phyloP scores from a whole-genome alignment of 345 rosid genomes.

The Gossypium arboreum region DNA sequence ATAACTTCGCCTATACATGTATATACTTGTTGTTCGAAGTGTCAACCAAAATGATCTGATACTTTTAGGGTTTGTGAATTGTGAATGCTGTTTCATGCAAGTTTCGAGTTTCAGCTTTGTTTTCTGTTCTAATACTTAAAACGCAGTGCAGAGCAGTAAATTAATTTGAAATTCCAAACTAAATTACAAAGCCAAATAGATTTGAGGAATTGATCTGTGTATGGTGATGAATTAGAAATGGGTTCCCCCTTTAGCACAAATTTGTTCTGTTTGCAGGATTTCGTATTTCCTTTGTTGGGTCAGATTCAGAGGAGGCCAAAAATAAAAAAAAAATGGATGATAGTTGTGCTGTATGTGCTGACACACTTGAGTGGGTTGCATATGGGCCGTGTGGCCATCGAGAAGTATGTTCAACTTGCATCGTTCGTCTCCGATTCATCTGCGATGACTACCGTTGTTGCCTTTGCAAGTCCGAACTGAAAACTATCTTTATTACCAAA shows the following conservation, averaged over 20 bases:
- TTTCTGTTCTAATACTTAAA: not conserved
- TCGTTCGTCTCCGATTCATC: slow-evolving; percentile 85
- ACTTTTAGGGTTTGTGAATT: not conserved
- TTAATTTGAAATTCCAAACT: not conserved
- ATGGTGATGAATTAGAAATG: not conserved
- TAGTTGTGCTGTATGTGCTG: slow-evolving; percentile 92
- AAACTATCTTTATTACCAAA: slow-evolving; percentile 58
- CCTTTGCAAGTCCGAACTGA: slow-evolving; percentile 73
- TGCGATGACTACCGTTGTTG: slow-evolving; percentile 70
- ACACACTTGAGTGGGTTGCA: slow-evolving; percentile 85
- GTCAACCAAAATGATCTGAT: not conserved
- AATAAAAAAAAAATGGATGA: slow-evolving; percentile 53
- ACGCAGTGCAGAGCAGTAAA: not conserved
- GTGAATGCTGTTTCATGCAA: not conserved
- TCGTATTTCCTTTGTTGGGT: not conserved
- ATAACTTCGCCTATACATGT: not conserved
- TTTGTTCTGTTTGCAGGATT: slow-evolving; percentile 8
- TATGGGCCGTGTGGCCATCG: slow-evolving; percentile 93
- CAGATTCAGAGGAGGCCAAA: not conserved
- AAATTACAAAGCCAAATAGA: not conserved
- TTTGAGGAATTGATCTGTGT: not conserved
- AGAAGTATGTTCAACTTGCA: slow-evolving; percentile 88
- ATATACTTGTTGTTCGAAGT: not conserved
- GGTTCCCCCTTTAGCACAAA: not conserved
- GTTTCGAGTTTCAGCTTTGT: not conserved